Evolutionary conservation across 352 stramenopile genomes (phyloP).

Genomic region (Aphanomyces astaci): DNA sequence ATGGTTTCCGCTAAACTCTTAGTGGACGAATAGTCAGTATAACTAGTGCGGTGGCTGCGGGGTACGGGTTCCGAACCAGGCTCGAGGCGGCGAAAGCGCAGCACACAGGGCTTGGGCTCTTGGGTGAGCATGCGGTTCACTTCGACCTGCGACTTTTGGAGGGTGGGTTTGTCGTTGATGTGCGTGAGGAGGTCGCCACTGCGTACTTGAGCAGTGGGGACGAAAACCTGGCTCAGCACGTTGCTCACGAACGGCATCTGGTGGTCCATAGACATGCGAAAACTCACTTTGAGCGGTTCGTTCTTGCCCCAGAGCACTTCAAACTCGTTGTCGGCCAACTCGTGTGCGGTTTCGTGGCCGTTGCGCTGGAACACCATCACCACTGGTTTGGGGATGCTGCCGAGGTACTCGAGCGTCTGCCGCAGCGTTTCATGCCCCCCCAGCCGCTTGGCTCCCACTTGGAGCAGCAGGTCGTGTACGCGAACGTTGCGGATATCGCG

Average conservation of each 20-base stretch:
- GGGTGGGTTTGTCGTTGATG: conserved; percentile 13
- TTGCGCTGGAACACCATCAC: conserved; percentile 65
- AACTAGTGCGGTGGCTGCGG: not conserved
- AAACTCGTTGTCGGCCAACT: conserved; percentile 77
- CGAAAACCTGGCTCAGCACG: not conserved
- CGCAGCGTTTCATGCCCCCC: not conserved
- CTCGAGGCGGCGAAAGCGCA: conserved; percentile 13
- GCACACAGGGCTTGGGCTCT: conserved; percentile 17
- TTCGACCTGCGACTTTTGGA: conserved; percentile 11
- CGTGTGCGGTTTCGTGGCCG: conserved; percentile 25
- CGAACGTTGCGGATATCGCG: conserved; percentile 42
- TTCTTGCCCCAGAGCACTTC: conserved; percentile 80
- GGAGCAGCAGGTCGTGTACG: conserved; percentile 13
- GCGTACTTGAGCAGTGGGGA: not conserved
- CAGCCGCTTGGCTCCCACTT: not conserved
- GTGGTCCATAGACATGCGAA: conserved; percentile 50
- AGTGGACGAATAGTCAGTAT: too few species aligned
- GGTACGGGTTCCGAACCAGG: not conserved
- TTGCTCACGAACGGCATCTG: conserved; percentile 20
- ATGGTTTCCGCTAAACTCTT: too few species aligned
- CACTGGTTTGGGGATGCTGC: conserved; percentile 78
- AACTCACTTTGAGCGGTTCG: conserved; percentile 73
- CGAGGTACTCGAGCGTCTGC: conserved; percentile 34
- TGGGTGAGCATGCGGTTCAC: conserved; percentile 17
- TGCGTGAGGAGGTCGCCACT: conserved; percentile 22